Percentiles rank a stretch among this genome's conserved stretches.
phyloP scores from a whole-genome alignment of 2,329 filamentous ascomycete species.

The Aspergillus pseudotamarii region DNA sequence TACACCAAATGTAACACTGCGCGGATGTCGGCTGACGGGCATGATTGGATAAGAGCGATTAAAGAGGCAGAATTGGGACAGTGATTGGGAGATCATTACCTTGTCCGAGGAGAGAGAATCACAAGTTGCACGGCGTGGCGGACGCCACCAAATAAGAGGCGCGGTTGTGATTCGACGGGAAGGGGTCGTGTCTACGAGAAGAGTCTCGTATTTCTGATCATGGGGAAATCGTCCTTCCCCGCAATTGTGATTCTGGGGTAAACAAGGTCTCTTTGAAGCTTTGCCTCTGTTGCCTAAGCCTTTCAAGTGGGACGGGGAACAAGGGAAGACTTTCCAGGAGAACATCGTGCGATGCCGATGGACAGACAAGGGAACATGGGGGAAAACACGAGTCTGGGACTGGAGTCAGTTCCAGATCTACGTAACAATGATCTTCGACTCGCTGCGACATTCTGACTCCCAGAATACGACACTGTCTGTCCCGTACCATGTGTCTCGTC shows the following conservation, averaged over 20 bases:
- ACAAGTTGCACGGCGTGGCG: neutral
- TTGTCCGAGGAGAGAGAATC: neutral
- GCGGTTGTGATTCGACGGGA: neutral
- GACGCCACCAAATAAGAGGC: neutral
- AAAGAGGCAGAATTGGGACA: neutral
- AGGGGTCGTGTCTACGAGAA: neutral
- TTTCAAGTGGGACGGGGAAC: neutral
- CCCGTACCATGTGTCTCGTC: neutral
- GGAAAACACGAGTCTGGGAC: neutral
- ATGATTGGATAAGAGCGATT: neutral
- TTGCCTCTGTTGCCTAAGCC: neutral
- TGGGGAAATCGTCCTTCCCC: neutral
- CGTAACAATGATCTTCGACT: neutral
- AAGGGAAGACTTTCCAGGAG: neutral
- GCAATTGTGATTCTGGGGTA: slow-evolving; percentile 1
- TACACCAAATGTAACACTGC: neutral
- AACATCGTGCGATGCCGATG: neutral
- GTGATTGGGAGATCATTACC: neutral
- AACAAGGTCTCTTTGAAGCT: neutral
- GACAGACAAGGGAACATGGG: neutral
- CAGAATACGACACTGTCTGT: neutral
- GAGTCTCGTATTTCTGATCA: slow-evolving; percentile 2
- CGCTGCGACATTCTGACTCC: neutral
- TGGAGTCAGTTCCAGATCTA: neutral
- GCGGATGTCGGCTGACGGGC: neutral